Evolutionary conservation across 805 yeast genomes (phyloP).

Genomic region (Suhomyces sp.): DNA sequence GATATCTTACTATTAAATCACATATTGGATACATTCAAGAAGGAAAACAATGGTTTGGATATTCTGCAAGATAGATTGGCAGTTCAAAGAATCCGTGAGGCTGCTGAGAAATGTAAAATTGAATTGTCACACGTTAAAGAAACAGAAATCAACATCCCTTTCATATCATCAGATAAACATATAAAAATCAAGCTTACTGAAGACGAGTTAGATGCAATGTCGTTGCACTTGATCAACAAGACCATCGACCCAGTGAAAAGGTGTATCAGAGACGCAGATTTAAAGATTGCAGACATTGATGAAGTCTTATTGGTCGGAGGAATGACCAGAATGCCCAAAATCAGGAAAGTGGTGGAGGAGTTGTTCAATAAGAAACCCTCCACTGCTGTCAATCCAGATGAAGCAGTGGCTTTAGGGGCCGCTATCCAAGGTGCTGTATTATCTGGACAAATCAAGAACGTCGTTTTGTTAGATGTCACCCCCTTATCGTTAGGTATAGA

Average conservation of each 20-base stretch:
- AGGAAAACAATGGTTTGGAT: conserved; percentile 52
- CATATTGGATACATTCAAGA: conserved; percentile 57
- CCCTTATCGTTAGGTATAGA: conserved; percentile 59
- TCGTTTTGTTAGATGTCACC: conserved; percentile 27
- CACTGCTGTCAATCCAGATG: conserved; percentile 77
- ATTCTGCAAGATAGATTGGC: conserved; percentile 52
- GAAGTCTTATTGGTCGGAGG: conserved; percentile 83
- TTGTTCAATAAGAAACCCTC: conserved; percentile 66
- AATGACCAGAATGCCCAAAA: conserved; percentile 87
- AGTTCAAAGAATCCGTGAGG: conserved; percentile 75
- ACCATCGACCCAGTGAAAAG: conserved; percentile 73
- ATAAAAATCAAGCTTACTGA: conserved; percentile 59
- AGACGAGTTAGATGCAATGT: conserved; percentile 65
- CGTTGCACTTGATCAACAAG: conserved; percentile 61
- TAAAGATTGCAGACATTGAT: conserved; percentile 63
- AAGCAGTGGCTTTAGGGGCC: conserved; percentile 31
- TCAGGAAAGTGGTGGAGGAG: conserved; percentile 58
- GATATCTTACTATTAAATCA: conserved; percentile 62
- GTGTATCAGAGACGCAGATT: conserved; percentile 72
- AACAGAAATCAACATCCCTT: conserved; percentile 68
- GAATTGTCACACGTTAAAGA: conserved; percentile 65
- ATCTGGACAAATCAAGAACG: conserved; percentile 27
- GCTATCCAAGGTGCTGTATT: conserved; percentile 31
- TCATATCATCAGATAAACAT: conserved; percentile 62
- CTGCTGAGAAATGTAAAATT: conserved; percentile 75